Conservation (phyloP, 23 red algal genomes). For the Gracilariopsis chorda region DNA sequence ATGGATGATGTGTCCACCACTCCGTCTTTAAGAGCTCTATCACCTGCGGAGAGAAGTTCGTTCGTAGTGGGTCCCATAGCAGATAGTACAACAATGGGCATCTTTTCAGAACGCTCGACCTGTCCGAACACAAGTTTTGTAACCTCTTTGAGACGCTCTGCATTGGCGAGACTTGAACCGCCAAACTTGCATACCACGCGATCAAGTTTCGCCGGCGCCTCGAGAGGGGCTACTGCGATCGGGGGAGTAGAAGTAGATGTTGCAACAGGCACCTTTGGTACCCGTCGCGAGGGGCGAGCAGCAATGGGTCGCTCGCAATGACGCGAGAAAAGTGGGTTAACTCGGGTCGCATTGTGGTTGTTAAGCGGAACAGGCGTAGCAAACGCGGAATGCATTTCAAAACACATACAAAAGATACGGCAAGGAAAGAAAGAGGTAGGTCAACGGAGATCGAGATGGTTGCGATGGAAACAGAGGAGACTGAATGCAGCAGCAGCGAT, state of each 20-base stretch:
- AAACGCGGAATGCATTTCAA: no score
- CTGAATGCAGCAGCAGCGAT: no score
- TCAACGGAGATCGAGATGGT: no score
- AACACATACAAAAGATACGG: no score
- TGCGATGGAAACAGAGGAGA: no score
- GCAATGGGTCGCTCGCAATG: no score
- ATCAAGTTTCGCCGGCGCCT: slow-evolving; percentile 40
- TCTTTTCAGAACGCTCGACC: slow-evolving; percentile 45
- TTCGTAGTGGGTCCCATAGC: slow-evolving; percentile 96
- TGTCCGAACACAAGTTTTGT: slow-evolving; percentile 82
- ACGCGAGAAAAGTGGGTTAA: no score
- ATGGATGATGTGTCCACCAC: slow-evolving; percentile 89
- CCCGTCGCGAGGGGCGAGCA: no score
- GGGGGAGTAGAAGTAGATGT: neutral
- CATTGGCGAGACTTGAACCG: slow-evolving; percentile 84
- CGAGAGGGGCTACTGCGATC: neutral
- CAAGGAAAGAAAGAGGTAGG: no score
- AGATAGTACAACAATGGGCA: slow-evolving; percentile 91
- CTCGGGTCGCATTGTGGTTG: no score
- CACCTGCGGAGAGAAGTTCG: slow-evolving; percentile 85
- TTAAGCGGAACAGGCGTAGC: no score
- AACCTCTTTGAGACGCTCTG: slow-evolving; percentile 82
- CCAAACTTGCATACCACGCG: slow-evolving; percentile 99
- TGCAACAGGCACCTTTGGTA: no score
- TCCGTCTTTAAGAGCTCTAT: slow-evolving; percentile 67